phyloP scores from a whole-genome alignment of 306 rosid species.

The Acacia acuminata region DNA sequence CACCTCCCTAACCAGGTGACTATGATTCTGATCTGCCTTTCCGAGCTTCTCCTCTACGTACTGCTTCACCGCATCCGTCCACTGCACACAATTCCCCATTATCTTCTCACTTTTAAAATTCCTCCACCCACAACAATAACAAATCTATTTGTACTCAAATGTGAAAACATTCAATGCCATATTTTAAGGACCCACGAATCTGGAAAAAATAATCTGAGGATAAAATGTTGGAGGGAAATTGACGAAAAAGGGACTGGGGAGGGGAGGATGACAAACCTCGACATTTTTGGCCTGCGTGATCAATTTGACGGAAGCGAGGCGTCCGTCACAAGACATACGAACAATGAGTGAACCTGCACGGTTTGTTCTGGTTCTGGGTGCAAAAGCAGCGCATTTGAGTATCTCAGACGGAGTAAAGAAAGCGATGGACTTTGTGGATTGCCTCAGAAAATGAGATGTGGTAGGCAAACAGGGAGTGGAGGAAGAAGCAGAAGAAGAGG shows the following conservation, averaged over 20 bases:
- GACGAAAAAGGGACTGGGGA: not conserved
- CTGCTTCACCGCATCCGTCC: constrained; percentile 68
- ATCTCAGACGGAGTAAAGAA: constrained; percentile 40
- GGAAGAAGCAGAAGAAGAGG: constrained; percentile 30
- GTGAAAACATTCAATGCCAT: not conserved
- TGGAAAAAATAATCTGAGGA: not conserved
- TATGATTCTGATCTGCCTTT: constrained; percentile 77
- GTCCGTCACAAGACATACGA: constrained; percentile 60
- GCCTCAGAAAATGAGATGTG: constrained; percentile 12
- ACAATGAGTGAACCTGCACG: constrained; percentile 27
- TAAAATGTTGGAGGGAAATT: not conserved
- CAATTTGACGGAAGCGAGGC: constrained; percentile 83
- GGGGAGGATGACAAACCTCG: constrained; percentile 43
- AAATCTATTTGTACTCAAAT: not conserved
- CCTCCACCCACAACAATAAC: not conserved
- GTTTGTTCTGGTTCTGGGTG: constrained; percentile 39
- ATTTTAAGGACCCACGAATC: not conserved
- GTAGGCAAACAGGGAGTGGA: constrained; percentile 32
- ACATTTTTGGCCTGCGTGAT: constrained; percentile 83
- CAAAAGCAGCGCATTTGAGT: constrained; percentile 29
- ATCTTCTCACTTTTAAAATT: not conserved
- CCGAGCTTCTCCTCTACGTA: constrained; percentile 93
- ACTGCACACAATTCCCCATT: constrained; percentile 40
- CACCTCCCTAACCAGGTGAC: constrained; percentile 81
- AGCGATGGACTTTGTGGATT: constrained; percentile 16